Evolutionary conservation across 2,329 filamentous ascomycete species (phyloP).

Genomic region (Teratosphaeriaceae sp.): DNA sequence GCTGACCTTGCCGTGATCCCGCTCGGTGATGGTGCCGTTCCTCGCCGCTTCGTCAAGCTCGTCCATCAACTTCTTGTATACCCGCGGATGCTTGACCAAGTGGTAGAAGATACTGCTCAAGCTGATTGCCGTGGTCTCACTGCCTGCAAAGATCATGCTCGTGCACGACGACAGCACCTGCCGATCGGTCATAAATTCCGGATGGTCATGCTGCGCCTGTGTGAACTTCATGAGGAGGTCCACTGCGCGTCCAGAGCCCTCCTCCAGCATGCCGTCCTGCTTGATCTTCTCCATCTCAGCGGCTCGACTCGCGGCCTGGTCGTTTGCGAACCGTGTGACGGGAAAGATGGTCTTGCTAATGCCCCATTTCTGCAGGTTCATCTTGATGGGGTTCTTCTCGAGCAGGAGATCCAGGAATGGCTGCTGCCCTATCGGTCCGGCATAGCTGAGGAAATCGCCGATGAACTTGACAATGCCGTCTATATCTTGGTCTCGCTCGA

Average conservation of each 20-base stretch:
- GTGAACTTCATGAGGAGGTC: conserved; percentile 69
- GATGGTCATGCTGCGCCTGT: conserved; percentile 58
- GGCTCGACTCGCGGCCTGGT: conserved; percentile 59
- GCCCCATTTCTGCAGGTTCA: conserved; percentile 61
- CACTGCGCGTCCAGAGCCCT: conserved; percentile 35
- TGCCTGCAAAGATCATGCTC: conserved; percentile 67
- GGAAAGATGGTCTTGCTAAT: conserved; percentile 63
- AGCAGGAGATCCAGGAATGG: conserved; percentile 63
- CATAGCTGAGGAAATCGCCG: conserved; percentile 60
- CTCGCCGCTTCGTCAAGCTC: conserved; percentile 58
- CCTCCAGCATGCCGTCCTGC: conserved; percentile 29
- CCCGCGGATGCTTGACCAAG: conserved; percentile 56
- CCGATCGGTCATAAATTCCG: conserved; percentile 64
- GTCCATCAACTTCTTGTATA: conserved; percentile 48
- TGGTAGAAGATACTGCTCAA: conserved; percentile 68
- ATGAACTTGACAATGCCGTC: conserved; percentile 66
- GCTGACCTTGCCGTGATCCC: conserved; percentile 53
- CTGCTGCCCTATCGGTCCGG: conserved; percentile 68
- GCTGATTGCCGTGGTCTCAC: conserved; percentile 72
- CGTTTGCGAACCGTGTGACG: conserved; percentile 64
- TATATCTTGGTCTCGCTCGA: conserved; percentile 68
- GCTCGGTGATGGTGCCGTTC: conserved; percentile 40
- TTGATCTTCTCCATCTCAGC: conserved; percentile 45
- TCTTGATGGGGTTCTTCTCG: conserved; percentile 67
- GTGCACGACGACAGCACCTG: conserved; percentile 65